Conservation (phyloP, 768 basidiomycete species). For the Panaeolus cyanescens region DNA sequence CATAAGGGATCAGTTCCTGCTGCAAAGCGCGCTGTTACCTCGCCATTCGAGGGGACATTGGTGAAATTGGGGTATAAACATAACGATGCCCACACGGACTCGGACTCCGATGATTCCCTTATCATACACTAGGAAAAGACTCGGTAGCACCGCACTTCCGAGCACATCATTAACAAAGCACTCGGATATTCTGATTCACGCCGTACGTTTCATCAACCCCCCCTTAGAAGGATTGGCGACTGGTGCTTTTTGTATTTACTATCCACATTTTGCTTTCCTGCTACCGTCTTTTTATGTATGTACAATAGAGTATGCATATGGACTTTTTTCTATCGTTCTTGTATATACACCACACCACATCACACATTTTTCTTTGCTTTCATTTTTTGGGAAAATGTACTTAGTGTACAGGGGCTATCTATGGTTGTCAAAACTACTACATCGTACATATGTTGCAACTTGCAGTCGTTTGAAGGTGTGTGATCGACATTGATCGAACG, state of each 20-base stretch:
- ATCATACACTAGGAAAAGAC: background rate
- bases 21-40: conserved; percentile 20
- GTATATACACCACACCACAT: background rate
- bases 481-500: too few species aligned
- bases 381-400: background rate
- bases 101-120: conserved; percentile 16
- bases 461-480: too few species aligned
- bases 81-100: conserved; percentile 22
- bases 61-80: conserved; percentile 22
- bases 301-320: background rate
- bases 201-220: background rate
- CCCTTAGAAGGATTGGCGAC: background rate
- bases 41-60: conserved; percentile 31
- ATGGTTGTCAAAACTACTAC: too few species aligned
- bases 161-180: too few species aligned
- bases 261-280: background rate
- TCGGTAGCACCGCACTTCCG: background rate
- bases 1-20: conserved; percentile 22
- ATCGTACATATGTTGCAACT: too few species aligned
- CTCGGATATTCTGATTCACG: background rate
- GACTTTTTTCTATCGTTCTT: background rate
- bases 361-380: background rate
- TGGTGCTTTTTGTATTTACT: background rate
- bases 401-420: background rate
- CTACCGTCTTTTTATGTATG: background rate